phyloP scores from a whole-genome alignment of 2,329 filamentous ascomycete species.

The Sporothrix protearum region DNA sequence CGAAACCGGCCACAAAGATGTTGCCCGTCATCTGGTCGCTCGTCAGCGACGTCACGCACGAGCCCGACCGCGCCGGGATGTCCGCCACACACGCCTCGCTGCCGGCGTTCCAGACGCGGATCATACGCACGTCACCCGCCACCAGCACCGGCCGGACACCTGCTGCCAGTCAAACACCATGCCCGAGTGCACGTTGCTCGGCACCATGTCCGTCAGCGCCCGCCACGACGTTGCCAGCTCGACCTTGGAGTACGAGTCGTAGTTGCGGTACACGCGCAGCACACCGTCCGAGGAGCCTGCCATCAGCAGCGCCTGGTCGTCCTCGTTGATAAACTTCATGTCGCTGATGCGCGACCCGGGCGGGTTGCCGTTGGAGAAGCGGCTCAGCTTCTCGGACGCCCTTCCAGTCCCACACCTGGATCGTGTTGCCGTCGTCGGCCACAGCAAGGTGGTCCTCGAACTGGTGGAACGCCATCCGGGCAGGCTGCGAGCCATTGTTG shows the following conservation, averaged over 20 bases:
- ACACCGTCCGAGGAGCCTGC: slow-evolving; percentile 94
- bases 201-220: slow-evolving; percentile 87
- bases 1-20: slow-evolving; percentile 92
- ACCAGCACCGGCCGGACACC: slow-evolving; percentile 95
- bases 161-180: slow-evolving; percentile 99
- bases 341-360: slow-evolving; percentile 88
- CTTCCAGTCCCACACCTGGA: slow-evolving; percentile 93
- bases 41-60: slow-evolving; percentile 91
- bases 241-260: slow-evolving; percentile 71
- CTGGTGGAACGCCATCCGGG: slow-evolving; percentile 94
- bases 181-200: slow-evolving; percentile 89
- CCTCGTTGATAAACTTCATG: slow-evolving; percentile 96
- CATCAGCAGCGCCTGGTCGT: slow-evolving; percentile 91
- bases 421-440: slow-evolving; percentile 85
- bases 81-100: slow-evolving; percentile 90
- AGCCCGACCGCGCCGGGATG: slow-evolving; percentile 89
- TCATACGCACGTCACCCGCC: slow-evolving; percentile 91
- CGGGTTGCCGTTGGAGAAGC: slow-evolving; percentile 94
- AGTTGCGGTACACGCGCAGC: slow-evolving; percentile 87
- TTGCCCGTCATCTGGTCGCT: slow-evolving; percentile 98
- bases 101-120: slow-evolving; percentile 92
- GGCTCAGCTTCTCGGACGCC: slow-evolving; percentile 66
- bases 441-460: slow-evolving; percentile 95
- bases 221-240: slow-evolving; percentile 89
- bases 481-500: slow-evolving; percentile 84